Conservation (phyloP, 2,329 filamentous ascomycete species). For the Hawksworthiomyces lignivorus region DNA sequence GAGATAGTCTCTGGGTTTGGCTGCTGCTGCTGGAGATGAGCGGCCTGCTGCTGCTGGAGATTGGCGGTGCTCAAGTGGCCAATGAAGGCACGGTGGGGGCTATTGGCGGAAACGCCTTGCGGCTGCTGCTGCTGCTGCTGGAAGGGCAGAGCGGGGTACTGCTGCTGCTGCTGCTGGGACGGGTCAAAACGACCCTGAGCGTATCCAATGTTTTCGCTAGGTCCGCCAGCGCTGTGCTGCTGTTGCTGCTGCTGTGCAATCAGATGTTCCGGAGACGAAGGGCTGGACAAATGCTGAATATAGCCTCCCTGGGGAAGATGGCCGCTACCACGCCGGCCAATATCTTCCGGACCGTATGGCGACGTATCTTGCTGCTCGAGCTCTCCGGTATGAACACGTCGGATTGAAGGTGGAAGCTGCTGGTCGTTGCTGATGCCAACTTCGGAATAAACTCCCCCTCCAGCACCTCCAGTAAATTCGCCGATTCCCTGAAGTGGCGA, state of each 20-base stretch:
- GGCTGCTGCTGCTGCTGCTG: conserved; percentile 14
- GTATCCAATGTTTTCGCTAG: conserved; percentile 7
- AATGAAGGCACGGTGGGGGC: conserved; percentile 25
- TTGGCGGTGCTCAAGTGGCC: conserved; percentile 21
- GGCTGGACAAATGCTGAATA: conserved; percentile 28
- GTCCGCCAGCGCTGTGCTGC: no score
- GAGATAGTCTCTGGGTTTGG: conserved; percentile 54
- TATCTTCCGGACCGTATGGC: conserved; percentile 37
- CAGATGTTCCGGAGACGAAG: conserved; percentile 25
- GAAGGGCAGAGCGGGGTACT: conserved; percentile 16
- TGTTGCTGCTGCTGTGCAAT: conserved; percentile 28
- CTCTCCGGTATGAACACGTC: conserved; percentile 34
- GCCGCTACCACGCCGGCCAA: conserved; percentile 31
- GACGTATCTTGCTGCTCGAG: conserved; percentile 30
- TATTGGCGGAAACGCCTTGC: conserved; percentile 17
- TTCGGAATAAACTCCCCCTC: conserved; percentile 23
- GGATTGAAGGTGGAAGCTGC: conserved; percentile 33
- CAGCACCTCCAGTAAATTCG: conserved; percentile 19
- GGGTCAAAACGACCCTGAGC: conserved; percentile 33
- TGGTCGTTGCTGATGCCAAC: conserved; percentile 31
- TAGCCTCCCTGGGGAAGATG: conserved; percentile 11
- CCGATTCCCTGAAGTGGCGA: conserved; percentile 39
- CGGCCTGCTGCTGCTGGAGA: conserved; percentile 19
- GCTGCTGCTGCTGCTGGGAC: conserved; percentile 31
- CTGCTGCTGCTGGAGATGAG: conserved; percentile 21